phyloP scores from a whole-genome alignment of 441 rosid genomes.

The Euphorbia corollata region DNA sequence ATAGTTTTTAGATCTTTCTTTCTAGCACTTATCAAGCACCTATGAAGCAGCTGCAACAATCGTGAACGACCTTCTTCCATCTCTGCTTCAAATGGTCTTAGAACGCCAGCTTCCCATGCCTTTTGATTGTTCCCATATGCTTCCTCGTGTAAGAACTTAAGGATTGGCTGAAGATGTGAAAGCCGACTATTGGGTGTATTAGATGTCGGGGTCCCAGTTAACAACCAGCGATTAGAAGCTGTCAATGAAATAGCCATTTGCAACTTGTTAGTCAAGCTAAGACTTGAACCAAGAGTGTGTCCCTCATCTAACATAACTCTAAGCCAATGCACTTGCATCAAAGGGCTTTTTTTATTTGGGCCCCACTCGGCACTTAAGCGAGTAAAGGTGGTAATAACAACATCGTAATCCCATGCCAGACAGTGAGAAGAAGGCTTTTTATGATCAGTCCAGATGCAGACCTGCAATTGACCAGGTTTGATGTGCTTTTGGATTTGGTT shows the following conservation, averaged over 20 bases:
- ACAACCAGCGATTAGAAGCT: constrained; percentile 79
- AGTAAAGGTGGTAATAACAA: constrained; percentile 85
- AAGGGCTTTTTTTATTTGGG: too few species aligned
- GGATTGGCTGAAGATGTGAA: constrained; percentile 81
- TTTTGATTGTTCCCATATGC: constrained; percentile 73
- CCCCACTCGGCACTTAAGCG: too few species aligned
- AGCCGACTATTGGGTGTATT: constrained; percentile 80
- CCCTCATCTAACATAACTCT: too few species aligned
- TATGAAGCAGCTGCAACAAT: constrained; percentile 61
- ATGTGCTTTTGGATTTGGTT: constrained; percentile 81
- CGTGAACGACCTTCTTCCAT: too few species aligned
- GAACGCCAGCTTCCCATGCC: constrained; percentile 87
- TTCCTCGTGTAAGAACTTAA: constrained; percentile 89
- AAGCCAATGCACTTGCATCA: too few species aligned
- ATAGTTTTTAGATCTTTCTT: constrained; percentile 78
- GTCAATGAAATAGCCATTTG: constrained; percentile 88
- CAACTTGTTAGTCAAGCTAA: constrained; percentile 83
- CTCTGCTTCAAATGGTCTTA: constrained; percentile 89
- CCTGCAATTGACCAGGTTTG: constrained; percentile 61
- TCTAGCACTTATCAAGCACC: constrained; percentile 93
- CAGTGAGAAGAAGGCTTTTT: constrained; percentile 54
- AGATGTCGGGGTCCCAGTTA: constrained; percentile 98
- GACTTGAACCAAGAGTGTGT: too few species aligned
- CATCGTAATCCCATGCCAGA: constrained; percentile 95
- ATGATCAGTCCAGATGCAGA: too few species aligned